Evolutionary conservation across 345 rosid species (phyloP).

Genomic region (Eucalyptus sideroxylon): DNA sequence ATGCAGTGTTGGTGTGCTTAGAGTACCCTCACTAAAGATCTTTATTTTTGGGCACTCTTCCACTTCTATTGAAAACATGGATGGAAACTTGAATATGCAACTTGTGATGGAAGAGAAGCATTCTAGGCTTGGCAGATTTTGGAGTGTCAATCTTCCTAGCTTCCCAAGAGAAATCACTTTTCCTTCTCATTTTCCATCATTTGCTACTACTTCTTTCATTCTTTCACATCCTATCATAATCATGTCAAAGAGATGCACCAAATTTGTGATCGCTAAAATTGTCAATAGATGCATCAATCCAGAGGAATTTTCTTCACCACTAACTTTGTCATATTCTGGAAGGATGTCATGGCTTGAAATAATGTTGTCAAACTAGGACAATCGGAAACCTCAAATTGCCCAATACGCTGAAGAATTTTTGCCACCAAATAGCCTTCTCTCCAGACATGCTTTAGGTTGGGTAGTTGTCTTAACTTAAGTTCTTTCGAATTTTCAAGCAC

Average conservation of each 20-base stretch:
- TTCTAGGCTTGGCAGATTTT: rapidly evolving
- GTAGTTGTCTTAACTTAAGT: neutral
- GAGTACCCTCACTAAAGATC: neutral
- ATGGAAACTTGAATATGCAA: neutral
- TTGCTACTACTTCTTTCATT: neutral
- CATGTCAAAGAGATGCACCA: neutral
- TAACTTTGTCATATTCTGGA: rapidly evolving
- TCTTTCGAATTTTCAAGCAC: neutral
- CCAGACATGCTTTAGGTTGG: rapidly evolving
- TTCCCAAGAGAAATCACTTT: neutral
- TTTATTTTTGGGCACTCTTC: neutral
- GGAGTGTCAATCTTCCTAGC: rapidly evolving
- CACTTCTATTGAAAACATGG: neutral
- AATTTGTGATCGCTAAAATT: rapidly evolving
- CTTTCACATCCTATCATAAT: neutral
- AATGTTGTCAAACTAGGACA: neutral
- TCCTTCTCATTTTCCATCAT: neutral
- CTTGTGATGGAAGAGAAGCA: neutral
- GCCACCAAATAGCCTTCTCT: neutral
- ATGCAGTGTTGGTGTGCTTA: rapidly evolving
- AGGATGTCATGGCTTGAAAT: neutral
- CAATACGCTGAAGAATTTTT: neutral
- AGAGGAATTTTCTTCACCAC: neutral
- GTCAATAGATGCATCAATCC: rapidly evolving
- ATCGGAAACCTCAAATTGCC: neutral